Conservation (phyloP, 805 yeast genomes). For the Cyberlindnera nakhonratchasimensis region DNA sequence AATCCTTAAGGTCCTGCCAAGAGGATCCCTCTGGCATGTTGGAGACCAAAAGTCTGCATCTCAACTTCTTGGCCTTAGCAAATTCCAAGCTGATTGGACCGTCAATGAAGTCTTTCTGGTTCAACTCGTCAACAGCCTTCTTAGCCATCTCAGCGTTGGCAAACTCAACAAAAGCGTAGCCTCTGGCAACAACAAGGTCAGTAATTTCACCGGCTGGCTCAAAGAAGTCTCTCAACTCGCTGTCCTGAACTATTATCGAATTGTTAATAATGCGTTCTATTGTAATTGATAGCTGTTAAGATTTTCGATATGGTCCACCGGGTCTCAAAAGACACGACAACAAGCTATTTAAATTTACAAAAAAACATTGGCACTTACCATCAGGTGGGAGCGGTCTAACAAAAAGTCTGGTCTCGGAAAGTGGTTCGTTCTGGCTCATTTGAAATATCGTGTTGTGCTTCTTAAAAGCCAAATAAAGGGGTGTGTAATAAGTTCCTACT, state of each 20-base stretch:
- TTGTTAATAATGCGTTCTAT: conserved; percentile 10
- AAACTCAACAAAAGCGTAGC: conserved; percentile 87
- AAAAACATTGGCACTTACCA: conserved; percentile 28
- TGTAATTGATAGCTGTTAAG: neutral
- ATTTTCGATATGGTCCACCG: no score
- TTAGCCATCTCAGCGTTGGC: conserved; percentile 68
- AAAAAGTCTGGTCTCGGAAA: conserved; percentile 45
- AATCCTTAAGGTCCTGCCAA: conserved; percentile 90
- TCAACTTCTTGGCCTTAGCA: conserved; percentile 51
- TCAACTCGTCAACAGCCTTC: conserved; percentile 70
- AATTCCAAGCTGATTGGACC: conserved; percentile 43
- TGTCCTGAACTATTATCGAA: conserved; percentile 34
- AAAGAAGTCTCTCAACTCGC: conserved; percentile 68
- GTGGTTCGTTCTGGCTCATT: conserved; percentile 23
- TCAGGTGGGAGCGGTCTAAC: conserved; percentile 64
- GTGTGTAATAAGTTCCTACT: no score
- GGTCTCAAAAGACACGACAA: neutral
- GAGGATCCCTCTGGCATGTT: conserved; percentile 73
- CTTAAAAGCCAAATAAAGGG: neutral
- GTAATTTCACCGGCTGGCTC: conserved; percentile 61
- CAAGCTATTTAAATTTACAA: neutral
- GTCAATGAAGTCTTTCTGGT: conserved; percentile 65
- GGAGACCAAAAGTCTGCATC: conserved; percentile 65
- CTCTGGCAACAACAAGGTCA: conserved; percentile 70
- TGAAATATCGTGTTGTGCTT: neutral